phyloP scores from a whole-genome alignment of 148 eudicot species.

The Rhododendron vialii region DNA sequence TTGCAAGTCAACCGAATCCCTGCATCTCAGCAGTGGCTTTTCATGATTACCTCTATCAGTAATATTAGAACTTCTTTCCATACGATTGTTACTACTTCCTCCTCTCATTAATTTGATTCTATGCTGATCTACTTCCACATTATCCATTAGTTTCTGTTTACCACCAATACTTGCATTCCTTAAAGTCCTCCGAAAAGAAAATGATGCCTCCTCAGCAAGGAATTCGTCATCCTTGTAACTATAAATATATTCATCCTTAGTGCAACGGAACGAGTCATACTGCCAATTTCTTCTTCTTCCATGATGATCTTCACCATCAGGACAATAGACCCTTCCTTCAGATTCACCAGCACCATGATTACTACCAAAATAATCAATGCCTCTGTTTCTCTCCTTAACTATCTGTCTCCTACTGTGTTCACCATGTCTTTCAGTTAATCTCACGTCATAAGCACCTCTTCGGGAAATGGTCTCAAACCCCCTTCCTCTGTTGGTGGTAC shows the following conservation, averaged over 20 bases:
- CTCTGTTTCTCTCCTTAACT: conserved; percentile 10
- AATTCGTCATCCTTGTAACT: conserved; percentile 9
- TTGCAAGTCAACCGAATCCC: conserved; percentile 21
- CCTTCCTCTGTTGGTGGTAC: conserved; percentile 2
- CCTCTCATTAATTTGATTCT: conserved; percentile 7
- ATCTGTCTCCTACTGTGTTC: conserved; percentile 5
- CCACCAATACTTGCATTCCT: conserved; percentile 10
- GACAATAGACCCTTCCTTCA: neutral
- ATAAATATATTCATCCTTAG: conserved; percentile 10
- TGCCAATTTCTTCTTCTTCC: conserved; percentile 13
- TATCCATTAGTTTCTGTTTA: conserved; percentile 16
- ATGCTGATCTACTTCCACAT: conserved; percentile 1
- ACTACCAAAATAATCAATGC: conserved; percentile 4
- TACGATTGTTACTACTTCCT: conserved; percentile 9
- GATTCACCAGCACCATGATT: conserved; percentile 2
- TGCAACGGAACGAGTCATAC: conserved; percentile 17
- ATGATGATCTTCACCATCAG: conserved; percentile 8
- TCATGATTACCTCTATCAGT: conserved; percentile 9
- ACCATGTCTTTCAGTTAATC: conserved; percentile 1
- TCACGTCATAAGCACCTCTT: neutral
- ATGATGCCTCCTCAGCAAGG: conserved; percentile 14
- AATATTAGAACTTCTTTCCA: conserved; percentile 16
- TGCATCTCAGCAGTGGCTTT: conserved; percentile 15
- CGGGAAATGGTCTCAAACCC: conserved; percentile 8
- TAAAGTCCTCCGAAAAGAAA: conserved; percentile 12